Base-by-base conservation (phyloP, 2,329 filamentous ascomycete genomes). In the Sarocladium brachiariae region DNA sequence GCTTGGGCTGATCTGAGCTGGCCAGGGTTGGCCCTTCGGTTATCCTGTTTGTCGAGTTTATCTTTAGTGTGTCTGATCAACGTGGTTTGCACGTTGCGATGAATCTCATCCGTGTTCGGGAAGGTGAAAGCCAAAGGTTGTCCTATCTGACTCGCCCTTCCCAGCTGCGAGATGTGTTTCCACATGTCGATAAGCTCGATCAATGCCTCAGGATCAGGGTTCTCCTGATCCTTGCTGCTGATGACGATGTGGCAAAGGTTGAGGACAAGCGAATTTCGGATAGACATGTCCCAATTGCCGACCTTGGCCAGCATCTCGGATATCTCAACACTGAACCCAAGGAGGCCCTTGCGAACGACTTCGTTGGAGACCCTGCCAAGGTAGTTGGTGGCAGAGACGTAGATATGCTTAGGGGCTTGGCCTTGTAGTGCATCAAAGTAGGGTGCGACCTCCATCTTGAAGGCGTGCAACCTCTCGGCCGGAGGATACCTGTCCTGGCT, bases 151-250 rank as follows among this genome's bases (percentile, higher is more conserved):
- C 61, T 59, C 4, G 48, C 52, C 10, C 67, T 60, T 37, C 57
- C 61, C 34, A 70, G 54, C 48, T 65, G 63, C 1, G 68, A 67
- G 13, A 69, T 52, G 51, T 68, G 64, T 55, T 63, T 62, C 68
- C 68, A 70, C 49, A 70, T 51, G 11, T 59, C 58, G 25, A 68
- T 34, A 4, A 70, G 56, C 53, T 69, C 65, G 0, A 58, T 50
- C 35, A 63, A 45, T 16, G 46, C 43, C 9, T 35, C 34, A 6
- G 41, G 5, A 24, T 13, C 34, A 19, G 23, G 19, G 16, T 23
- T 19, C 10, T 27, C 11, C 35, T 33, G 13, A 37, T 18, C 16
- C 18, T 47, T 47, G 24, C 25, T 33, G 43, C n/a, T 19, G 25
- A 47, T 33, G 38, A 62, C 45, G 8, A 30, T 51, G 24, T 57